Percentiles rank a stretch among this genome's conserved stretches.
Conservation (phyloP, 2,329 filamentous ascomycete species). For the Alternaria arborescens region DNA sequence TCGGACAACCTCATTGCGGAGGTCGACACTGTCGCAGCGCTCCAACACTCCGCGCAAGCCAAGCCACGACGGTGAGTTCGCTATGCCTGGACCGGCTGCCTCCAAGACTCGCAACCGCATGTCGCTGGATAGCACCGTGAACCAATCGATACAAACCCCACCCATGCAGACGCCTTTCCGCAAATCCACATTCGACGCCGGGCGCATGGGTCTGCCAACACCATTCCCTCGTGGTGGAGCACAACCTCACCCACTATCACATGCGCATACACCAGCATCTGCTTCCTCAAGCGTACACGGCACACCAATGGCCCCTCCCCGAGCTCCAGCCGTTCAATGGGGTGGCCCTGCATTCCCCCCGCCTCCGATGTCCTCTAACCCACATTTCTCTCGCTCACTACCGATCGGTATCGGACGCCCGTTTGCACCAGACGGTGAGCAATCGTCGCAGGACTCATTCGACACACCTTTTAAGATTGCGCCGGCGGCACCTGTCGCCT, state of each 20-base stretch:
- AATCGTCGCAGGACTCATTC: slow-evolving; percentile 63
- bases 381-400: slow-evolving; percentile 75
- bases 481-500: slow-evolving; percentile 77
- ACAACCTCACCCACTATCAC: slow-evolving; percentile 80
- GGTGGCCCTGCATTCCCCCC: slow-evolving; percentile 23
- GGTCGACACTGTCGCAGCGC: slow-evolving; percentile 87
- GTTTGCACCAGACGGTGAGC: slow-evolving; percentile 55
- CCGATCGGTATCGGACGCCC: slow-evolving; percentile 71
- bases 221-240: slow-evolving; percentile 33
- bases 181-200: slow-evolving; percentile 41
- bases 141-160: slow-evolving; percentile 63
- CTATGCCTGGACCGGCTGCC: slow-evolving; percentile 62
- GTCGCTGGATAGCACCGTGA: slow-evolving; percentile 80
- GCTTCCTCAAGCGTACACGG: slow-evolving; percentile 80
- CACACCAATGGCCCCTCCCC: slow-evolving; percentile 51
- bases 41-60: slow-evolving; percentile 51
- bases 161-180: slow-evolving; percentile 70
- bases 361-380: slow-evolving; percentile 29
- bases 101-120: slow-evolving; percentile 73
- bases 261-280: slow-evolving; percentile 85
- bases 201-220: slow-evolving; percentile 36
- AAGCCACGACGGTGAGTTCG: slow-evolving; percentile 58
- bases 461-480: slow-evolving; percentile 82
- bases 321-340: slow-evolving; percentile 39
- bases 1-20: slow-evolving; percentile 76